Percentiles rank a stretch among this genome's conserved stretches.
These are phyloP conservation scores for Hypoxylon sp. DNA, from an alignment of 2,329 filamentous ascomycete genomes.

Conservation along the genomic window DNA sequence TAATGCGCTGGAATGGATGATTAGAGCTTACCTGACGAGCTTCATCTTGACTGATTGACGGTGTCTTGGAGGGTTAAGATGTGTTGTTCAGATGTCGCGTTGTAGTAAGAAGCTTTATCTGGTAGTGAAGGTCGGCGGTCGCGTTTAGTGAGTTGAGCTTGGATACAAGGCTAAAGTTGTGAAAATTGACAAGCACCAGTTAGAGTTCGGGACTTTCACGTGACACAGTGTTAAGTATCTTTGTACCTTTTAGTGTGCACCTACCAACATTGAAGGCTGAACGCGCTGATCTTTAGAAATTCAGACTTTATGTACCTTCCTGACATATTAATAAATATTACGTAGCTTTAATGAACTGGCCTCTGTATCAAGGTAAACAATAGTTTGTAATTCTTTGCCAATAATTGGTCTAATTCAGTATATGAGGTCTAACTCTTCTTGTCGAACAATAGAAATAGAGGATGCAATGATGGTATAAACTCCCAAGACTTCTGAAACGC, in stretches of 20 bases:
- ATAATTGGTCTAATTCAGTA: conserved; percentile 11
- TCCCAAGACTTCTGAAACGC: conserved; percentile 32
- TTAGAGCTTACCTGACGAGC: conserved; percentile 86
- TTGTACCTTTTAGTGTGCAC: conserved; percentile 2
- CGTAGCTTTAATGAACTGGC: background rate
- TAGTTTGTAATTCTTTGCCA: background rate
- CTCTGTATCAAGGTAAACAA: conserved; percentile 1
- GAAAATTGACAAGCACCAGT: conserved; percentile 33
- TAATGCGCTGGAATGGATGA: conserved; percentile 54
- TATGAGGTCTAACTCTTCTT: conserved; percentile 17
- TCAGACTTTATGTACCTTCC: background rate
- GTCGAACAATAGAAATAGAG: conserved; percentile 14
- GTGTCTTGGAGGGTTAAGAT: background rate
- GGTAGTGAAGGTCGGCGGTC: conserved; percentile 20
- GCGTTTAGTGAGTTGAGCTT: conserved; percentile 33
- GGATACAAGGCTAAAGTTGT: conserved; percentile 23
- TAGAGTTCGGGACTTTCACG: conserved; percentile 17
- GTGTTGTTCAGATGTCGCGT: conserved; percentile 11
- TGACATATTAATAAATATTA: background rate
- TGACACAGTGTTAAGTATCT: conserved; percentile 12
- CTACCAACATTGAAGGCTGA: background rate
- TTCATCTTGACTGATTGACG: conserved; percentile 77
- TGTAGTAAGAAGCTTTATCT: conserved; percentile 19
- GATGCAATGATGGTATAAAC: conserved; percentile 32
- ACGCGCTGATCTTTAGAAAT: background rate